Evolutionary conservation across 768 basidiomycete species (phyloP).

Genomic region (Mycena pura): DNA sequence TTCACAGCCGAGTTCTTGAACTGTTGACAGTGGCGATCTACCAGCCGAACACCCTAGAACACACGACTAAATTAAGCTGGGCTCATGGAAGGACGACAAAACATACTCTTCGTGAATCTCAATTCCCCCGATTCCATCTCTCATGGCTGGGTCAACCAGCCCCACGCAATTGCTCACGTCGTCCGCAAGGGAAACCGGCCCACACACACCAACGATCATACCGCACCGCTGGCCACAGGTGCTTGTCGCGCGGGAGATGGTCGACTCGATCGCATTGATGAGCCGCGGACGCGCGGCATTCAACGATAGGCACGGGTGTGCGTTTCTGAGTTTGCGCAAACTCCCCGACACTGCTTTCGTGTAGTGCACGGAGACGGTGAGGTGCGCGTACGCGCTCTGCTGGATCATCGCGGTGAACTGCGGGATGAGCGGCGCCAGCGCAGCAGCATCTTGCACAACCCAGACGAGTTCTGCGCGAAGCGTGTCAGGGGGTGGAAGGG

Average conservation of each 20-base stretch:
- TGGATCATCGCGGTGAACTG: conserved; percentile 4
- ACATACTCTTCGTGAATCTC: conserved; percentile 60
- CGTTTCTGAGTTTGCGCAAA: conserved; percentile 10
- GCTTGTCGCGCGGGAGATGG: conserved; percentile 52
- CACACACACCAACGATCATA: conserved; percentile 67
- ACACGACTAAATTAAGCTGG: no score
- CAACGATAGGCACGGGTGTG: conserved; percentile 48
- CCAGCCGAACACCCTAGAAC: conserved; percentile 33
- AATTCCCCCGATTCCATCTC: conserved; percentile 64
- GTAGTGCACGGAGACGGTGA: conserved; percentile 17
- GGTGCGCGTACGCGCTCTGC: background rate
- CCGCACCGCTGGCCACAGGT: conserved; percentile 45
- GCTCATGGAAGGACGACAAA: background rate
- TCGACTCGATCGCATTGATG: conserved; percentile 52
- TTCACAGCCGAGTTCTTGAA: no score
- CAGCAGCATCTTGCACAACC: conserved; percentile 53
- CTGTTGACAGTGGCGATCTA: conserved; percentile 5
- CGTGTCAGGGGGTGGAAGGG: background rate
- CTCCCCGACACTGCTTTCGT: conserved; percentile 45
- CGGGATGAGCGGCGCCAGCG: conserved; percentile 8
- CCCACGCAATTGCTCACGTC: conserved; percentile 58
- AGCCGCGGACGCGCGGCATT: conserved; percentile 63
- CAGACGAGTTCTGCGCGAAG: conserved; percentile 67
- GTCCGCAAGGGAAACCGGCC: conserved; percentile 58
- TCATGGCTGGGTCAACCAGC: conserved; percentile 50